phyloP scores from a whole-genome alignment of 305 asterid genomes.

The Fraxinus ornus region DNA sequence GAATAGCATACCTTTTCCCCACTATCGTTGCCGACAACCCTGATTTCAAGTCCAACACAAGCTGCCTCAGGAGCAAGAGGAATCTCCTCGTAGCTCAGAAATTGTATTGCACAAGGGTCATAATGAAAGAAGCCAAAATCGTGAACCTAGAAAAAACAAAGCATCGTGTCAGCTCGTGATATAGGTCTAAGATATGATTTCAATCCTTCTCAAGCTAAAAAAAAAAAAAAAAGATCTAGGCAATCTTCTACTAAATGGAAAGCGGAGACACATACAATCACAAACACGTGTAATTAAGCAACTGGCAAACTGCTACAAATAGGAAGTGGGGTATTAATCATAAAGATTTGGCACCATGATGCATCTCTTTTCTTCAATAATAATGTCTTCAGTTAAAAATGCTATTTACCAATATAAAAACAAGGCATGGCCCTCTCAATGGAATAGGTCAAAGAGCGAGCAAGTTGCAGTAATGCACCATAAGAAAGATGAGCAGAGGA shows the following conservation, averaged over 20 bases:
- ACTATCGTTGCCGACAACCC: slow-evolving; percentile 99
- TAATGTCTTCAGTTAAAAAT: neutral
- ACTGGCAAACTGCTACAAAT: slow-evolving; percentile 2
- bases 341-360: neutral
- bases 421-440: neutral
- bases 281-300: slow-evolving; percentile 7
- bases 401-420: neutral
- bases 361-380: neutral
- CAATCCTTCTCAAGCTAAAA: slow-evolving; percentile 20
- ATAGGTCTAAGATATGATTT: neutral
- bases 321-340: neutral
- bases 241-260: neutral
- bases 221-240: neutral
- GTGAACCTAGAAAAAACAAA: slow-evolving; percentile 61
- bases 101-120: slow-evolving; percentile 82
- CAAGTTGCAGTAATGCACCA: neutral
- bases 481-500: neutral
- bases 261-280: neutral
- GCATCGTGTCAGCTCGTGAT: slow-evolving; percentile 6
- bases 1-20: slow-evolving; percentile 83
- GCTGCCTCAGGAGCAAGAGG: slow-evolving; percentile 98
- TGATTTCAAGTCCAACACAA: slow-evolving; percentile 91
- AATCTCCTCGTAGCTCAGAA: slow-evolving; percentile 90
- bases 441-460: neutral
- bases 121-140: slow-evolving; percentile 96